phyloP scores from a whole-genome alignment of 345 rosid genomes.

The Psidium friedrichsthalianum region DNA sequence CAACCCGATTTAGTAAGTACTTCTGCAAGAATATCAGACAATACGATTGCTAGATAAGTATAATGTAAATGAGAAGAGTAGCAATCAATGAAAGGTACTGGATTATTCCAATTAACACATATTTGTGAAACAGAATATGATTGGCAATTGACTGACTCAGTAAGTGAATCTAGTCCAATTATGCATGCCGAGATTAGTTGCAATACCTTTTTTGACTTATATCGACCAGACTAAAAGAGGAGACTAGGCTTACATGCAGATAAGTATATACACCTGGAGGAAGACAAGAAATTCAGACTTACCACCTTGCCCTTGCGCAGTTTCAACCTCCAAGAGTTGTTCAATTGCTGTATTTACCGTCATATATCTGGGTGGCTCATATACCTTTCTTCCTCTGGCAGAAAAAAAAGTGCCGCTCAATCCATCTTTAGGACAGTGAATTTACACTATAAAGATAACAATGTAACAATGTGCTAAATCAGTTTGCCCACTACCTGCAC shows the following conservation, averaged over 20 bases:
- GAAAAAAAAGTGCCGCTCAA: not conserved
- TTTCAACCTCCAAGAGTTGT: conserved; percentile 84
- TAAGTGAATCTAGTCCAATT: not conserved
- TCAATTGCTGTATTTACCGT: conserved; percentile 74
- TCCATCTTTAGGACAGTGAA: not conserved
- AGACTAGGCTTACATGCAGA: not conserved
- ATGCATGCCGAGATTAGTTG: not conserved
- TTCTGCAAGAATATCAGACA: not conserved
- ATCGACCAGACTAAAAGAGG: not conserved
- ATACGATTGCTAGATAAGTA: not conserved
- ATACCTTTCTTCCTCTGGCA: conserved; percentile 65
- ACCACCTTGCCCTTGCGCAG: conserved; percentile 46
- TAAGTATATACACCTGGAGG: not conserved
- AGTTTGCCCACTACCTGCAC: conserved; percentile 34
- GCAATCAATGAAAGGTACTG: not conserved
- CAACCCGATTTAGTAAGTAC: not conserved
- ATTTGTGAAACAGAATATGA: not conserved
- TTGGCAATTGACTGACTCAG: not conserved
- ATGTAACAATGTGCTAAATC: not conserved
- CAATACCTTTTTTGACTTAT: not conserved
- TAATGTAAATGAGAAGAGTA: not conserved
- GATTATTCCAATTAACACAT: not conserved
- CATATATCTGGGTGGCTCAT: conserved; percentile 89
- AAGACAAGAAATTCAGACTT: conserved; percentile 4
- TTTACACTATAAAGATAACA: not conserved